Evolutionary conservation across 2,329 filamentous ascomycete genomes (phyloP).

Genomic region (Chaetomiaceae sp.): DNA sequence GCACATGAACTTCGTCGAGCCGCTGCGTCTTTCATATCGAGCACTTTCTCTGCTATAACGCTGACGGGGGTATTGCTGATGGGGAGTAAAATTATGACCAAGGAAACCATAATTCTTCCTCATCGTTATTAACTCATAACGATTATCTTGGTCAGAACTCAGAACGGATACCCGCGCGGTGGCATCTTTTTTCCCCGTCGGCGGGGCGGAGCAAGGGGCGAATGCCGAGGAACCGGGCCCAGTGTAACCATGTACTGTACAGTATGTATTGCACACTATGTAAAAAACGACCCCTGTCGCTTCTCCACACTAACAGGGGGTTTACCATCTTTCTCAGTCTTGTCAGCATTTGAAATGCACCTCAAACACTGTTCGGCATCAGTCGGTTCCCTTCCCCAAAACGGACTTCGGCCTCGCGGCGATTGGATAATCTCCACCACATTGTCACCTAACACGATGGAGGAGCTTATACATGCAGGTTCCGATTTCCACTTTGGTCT

Average conservation of each 20-base stretch:
- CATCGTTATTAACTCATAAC: no score
- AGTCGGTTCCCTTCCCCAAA: background rate
- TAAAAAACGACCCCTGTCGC: background rate
- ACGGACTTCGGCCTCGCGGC: background rate
- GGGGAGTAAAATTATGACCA: no score
- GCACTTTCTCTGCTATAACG: no score
- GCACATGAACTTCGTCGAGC: no score
- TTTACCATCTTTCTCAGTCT: background rate
- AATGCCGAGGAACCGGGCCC: background rate
- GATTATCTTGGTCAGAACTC: no score
- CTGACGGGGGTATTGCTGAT: no score
- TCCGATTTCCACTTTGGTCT: slow-evolving; percentile 4
- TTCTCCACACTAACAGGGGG: background rate
- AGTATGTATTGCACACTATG: no score
- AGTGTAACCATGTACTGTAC: background rate
- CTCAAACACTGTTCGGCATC: background rate
- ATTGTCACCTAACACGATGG: background rate
- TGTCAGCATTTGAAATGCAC: slow-evolving; percentile 16
- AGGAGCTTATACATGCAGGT: background rate
- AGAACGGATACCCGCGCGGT: no score
- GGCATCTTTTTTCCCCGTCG: no score
- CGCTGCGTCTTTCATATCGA: no score
- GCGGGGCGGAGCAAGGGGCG: background rate
- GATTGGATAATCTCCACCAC: slow-evolving; percentile 14
- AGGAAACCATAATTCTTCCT: no score